Conservation (phyloP, 371 early-diverging fungal genomes). For the Coemansia sp. region DNA sequence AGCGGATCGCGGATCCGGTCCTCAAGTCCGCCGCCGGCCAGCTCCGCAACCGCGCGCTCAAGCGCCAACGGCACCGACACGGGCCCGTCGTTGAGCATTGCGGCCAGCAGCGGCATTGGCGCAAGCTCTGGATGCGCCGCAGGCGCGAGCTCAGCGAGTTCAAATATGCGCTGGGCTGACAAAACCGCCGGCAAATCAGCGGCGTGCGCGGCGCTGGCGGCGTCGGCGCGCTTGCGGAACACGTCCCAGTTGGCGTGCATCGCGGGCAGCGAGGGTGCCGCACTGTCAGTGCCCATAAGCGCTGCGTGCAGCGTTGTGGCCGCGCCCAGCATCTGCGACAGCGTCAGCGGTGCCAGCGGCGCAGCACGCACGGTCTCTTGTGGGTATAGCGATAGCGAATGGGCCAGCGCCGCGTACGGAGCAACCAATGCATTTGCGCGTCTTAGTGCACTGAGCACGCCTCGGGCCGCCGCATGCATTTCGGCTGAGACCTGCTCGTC, state of each 20-base stretch:
- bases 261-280: constrained; percentile 11
- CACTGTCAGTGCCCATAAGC: too few species aligned
- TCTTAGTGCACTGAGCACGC: neutral
- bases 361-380: neutral
- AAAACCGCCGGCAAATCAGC: constrained; percentile 17
- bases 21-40: neutral
- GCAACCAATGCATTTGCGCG: neutral
- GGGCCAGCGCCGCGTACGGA: constrained; percentile 13
- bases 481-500: constrained; percentile 4
- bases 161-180: constrained; percentile 1
- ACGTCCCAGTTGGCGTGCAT: constrained; percentile 9
- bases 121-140: neutral
- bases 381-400: constrained; percentile 20
- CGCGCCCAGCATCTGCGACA: neutral
- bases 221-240: constrained; percentile 4
- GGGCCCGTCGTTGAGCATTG: constrained; percentile 4
- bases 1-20: constrained; percentile 1
- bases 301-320: neutral
- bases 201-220: neutral
- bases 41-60: too few species aligned
- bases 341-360: constrained; percentile 3
- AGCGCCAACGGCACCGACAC: neutral
- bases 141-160: constrained; percentile 2
- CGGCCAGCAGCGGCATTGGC: constrained; percentile 5
- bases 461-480: constrained; percentile 10